Base-by-base conservation (phyloP, 78 protist genomes). In the Goniomonas avonlea region DNA sequence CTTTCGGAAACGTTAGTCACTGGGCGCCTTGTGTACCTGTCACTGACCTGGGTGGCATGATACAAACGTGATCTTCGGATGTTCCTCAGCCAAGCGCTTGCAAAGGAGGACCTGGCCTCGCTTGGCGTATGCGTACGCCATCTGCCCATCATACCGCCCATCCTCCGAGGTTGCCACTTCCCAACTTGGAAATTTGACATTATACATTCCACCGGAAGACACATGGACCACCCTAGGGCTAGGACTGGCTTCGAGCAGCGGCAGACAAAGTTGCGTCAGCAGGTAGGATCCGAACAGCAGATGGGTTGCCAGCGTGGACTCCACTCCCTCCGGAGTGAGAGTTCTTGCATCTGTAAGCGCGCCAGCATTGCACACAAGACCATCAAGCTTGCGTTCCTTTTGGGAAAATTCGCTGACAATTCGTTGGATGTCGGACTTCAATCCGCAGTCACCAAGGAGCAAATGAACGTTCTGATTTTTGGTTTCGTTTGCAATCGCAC, bases 321-420 rank as follows among this genome's bases (percentile, higher is more conserved):
- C 73, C 55, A 18, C 21, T 31, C 50, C 47, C 31, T 65, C 73
- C 31, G 35, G 38, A 0, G 73, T 65, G 25, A 20, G 4, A 7
- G 18, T 18, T 20, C 47, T 38, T 31, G 18, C 73, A n/a, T 38
- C 7, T 13, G 25, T 27, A 4, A 65, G 48, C 21, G 32, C 73
- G 55, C 73, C 73, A 2, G 73, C 73, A n/a, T 65, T 65, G 73
- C 73, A 65, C 29, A 65, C 73, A 21, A 65, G 55, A 5, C 73
- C 25, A 20, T 65, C 73, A 2, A 59, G 68, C 15, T 39, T 29
- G 27, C n/a, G 15, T 1, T 4, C 3, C n/a, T 2, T 29, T 4
- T 13, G 5, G 38, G 61, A 3, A 34, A 55, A 3, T 11, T 55
- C 61, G 34, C 1, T 18, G 3, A 15, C 15, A 1, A 4, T 1